A percentile compares a stretch with the other conserved stretches of the same genome.
Conservation (phyloP, 2,329 filamentous ascomycete genomes). For the Pseudopithomyces maydicus region DNA sequence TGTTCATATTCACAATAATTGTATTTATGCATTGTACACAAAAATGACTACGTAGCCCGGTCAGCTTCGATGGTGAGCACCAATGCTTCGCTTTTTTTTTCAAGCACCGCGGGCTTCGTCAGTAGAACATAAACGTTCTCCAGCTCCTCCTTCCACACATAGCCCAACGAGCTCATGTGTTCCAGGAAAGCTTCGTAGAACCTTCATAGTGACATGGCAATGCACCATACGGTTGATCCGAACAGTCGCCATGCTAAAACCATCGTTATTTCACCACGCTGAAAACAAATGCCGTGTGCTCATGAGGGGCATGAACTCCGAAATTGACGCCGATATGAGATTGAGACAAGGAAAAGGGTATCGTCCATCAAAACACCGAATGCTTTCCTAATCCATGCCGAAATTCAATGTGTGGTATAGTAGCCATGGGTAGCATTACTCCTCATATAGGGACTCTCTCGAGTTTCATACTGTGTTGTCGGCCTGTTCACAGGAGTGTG, state of each 20-base stretch:
- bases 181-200: neutral
- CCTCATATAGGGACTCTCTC: conserved; percentile 16
- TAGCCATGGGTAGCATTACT: conserved; percentile 18
- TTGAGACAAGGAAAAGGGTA: conserved; percentile 30
- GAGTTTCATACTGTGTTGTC: conserved; percentile 13
- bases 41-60: neutral
- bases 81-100: too few relatives aligned
- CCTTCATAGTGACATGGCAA: neutral
- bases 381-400: conserved; percentile 14
- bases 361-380: conserved; percentile 24
- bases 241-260: neutral
- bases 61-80: too few relatives aligned
- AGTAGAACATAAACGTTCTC: too few relatives aligned
- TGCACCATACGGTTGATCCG: neutral
- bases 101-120: too few relatives aligned
- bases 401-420: conserved; percentile 17
- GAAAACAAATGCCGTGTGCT: neutral
- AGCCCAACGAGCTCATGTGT: neutral
- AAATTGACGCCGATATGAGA: conserved; percentile 12
- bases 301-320: neutral
- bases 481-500: conserved; percentile 15
- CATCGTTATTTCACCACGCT: neutral
- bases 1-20: neutral
- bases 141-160: too few relatives aligned
- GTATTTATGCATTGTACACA: neutral